phyloP scores from a whole-genome alignment of 2,329 filamentous ascomycete genomes.

The Fusarium sp. region DNA sequence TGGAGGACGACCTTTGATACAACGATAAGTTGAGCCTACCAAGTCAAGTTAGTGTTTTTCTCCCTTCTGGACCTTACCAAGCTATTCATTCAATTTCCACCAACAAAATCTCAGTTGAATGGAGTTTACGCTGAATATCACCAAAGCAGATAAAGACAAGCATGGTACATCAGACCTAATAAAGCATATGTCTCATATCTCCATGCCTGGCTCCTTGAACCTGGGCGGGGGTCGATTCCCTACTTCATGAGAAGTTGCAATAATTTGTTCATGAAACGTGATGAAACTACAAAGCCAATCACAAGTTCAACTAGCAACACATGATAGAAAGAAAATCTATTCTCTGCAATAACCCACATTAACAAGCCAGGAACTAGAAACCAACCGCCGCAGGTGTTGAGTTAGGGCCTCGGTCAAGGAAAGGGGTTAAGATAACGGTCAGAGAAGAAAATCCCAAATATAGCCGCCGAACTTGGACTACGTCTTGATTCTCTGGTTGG shows the following conservation, averaged over 20 bases:
- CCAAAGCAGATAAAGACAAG: neutral
- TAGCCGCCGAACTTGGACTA: neutral
- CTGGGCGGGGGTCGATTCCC: neutral
- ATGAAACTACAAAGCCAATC: slow-evolving; percentile 17
- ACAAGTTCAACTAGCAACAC: slow-evolving; percentile 1
- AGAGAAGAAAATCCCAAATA: neutral
- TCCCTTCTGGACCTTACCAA: neutral
- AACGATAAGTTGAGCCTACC: neutral
- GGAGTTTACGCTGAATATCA: neutral
- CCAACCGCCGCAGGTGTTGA: neutral
- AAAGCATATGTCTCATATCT: neutral
- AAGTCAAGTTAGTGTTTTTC: neutral
- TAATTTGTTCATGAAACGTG: neutral
- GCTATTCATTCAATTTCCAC: neutral
- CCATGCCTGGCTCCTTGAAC: neutral
- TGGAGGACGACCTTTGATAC: neutral
- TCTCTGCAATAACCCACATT: neutral
- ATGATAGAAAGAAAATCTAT: neutral
- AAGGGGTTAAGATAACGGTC: slow-evolving; percentile 14
- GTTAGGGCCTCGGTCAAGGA: slow-evolving; percentile 25
- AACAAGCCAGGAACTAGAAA: neutral
- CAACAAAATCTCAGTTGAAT: neutral
- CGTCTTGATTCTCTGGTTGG: neutral
- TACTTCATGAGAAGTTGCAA: neutral
- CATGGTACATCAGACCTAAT: neutral